Conservation (phyloP, 352 stramenopile species). For the Globisporangium rhizosaccharum region DNA sequence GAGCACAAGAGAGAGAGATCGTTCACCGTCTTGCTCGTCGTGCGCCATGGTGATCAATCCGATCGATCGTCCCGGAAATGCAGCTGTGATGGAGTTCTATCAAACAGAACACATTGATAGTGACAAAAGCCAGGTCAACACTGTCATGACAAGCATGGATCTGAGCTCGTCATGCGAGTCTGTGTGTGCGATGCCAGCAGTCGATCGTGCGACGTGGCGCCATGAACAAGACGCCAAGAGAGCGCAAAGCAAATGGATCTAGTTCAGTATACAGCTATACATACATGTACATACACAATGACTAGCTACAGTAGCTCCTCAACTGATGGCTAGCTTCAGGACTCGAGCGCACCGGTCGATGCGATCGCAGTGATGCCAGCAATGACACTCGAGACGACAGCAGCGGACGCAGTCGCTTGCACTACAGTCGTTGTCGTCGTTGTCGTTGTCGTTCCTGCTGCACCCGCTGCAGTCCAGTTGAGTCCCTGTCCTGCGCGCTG, state of each 20-base stretch:
- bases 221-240: background rate
- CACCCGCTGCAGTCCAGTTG: constrained; percentile 64
- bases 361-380: constrained; percentile 33
- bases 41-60: background rate
- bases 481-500: constrained; percentile 81
- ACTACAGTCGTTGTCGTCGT: background rate
- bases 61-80: background rate
- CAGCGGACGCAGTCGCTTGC: constrained; percentile 33
- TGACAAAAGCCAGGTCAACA: background rate
- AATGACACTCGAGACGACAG: constrained; percentile 66
- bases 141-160: background rate
- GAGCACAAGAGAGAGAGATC: background rate
- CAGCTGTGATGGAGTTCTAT: background rate
- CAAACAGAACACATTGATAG: background rate
- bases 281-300: constrained; percentile 1
- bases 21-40: background rate
- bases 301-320: constrained; percentile 1
- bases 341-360: background rate
- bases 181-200: too few relatives aligned
- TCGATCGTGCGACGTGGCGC: too few relatives aligned
- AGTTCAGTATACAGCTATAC: background rate
- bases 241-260: background rate
- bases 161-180: too few relatives aligned
- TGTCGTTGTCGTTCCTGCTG: constrained; percentile 9
- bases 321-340: background rate